phyloP scores from a whole-genome alignment of 2,329 filamentous ascomycete genomes.

The Paecilomyces variotii region DNA sequence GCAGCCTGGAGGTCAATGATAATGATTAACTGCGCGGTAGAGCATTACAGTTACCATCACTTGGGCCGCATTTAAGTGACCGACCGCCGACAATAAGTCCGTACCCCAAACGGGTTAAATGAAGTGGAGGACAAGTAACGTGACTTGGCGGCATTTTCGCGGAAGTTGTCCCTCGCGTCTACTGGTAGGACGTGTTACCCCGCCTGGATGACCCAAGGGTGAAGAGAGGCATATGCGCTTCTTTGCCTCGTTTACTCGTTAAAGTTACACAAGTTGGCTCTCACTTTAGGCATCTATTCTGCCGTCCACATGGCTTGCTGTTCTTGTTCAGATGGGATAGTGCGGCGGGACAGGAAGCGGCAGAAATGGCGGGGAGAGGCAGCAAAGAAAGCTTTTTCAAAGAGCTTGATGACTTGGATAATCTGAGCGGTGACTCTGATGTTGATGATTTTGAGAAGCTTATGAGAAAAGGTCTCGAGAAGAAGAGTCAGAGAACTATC shows the following conservation, averaged over 20 bases:
- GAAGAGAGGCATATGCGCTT: not conserved
- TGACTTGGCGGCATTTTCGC: conserved; percentile 29
- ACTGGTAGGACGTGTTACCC: conserved; percentile 4
- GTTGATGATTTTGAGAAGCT: conserved; percentile 12
- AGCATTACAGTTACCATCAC: no score
- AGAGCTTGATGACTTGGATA: conserved; percentile 26
- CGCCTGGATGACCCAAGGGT: not conserved
- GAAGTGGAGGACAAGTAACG: conserved; percentile 12
- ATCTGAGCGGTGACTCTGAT: conserved; percentile 16
- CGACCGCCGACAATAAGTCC: not conserved
- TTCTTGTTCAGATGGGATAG: not conserved
- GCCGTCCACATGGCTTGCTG: conserved; percentile 9
- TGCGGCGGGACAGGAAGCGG: not conserved
- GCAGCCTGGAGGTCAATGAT: not conserved
- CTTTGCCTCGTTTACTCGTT: not conserved
- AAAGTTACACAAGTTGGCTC: not conserved
- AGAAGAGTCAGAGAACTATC: not conserved
- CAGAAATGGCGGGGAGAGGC: conserved; percentile 12
- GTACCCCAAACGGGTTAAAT: not conserved
- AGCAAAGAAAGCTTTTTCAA: conserved; percentile 30
- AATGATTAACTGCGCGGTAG: not conserved
- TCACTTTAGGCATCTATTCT: conserved; percentile 7
- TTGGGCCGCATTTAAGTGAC: not conserved
- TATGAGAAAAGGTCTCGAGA: conserved; percentile 4
- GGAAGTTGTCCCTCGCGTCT: conserved; percentile 12